Evolutionary conservation across 1,284 basidiomycete species (phyloP).

Genomic region (Hymenochaete sp.): DNA sequence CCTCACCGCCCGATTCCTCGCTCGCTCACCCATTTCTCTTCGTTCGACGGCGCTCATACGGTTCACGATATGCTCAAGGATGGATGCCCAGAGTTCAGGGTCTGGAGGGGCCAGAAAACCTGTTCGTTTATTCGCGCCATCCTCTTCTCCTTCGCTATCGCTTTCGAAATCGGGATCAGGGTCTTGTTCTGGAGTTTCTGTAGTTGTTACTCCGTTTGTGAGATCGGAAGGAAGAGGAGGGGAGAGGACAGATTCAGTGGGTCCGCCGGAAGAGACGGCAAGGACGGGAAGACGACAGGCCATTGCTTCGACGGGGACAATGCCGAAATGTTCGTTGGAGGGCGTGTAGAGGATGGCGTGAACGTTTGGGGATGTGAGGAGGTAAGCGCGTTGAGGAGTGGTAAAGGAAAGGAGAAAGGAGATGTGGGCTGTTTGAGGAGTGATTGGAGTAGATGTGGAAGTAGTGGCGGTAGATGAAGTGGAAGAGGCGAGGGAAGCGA

Average conservation of each 20-base stretch:
- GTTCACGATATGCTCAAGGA: slow-evolving; percentile 53
- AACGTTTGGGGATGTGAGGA: slow-evolving; percentile 60
- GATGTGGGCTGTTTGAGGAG: slow-evolving; percentile 45
- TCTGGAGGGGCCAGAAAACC: slow-evolving; percentile 68
- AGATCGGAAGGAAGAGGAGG: slow-evolving; percentile 21
- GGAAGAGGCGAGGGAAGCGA: slow-evolving; percentile 26
- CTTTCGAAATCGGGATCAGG: too few species aligned
- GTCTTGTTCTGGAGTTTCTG: background rate
- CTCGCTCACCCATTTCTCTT: slow-evolving; percentile 40
- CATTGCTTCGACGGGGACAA: slow-evolving; percentile 95
- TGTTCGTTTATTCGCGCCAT: slow-evolving; percentile 37
- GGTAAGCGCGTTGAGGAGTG: slow-evolving; percentile 66
- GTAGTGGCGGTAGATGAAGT: slow-evolving; percentile 29
- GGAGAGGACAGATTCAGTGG: slow-evolving; percentile 81
- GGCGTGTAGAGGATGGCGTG: slow-evolving; percentile 87
- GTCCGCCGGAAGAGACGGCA: slow-evolving; percentile 85
- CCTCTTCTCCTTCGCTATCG: too few species aligned
- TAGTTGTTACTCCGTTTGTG: background rate
- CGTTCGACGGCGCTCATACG: slow-evolving; percentile 40
- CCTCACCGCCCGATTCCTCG: slow-evolving; percentile 48
- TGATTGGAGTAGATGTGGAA: background rate
- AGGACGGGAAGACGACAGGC: slow-evolving; percentile 84
- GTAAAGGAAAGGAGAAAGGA: slow-evolving; percentile 85
- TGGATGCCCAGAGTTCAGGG: slow-evolving; percentile 58
- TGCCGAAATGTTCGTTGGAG: slow-evolving; percentile 94